A percentile compares a stretch with the other conserved stretches of the same genome.
phyloP scores from a whole-genome alignment of 2,329 filamentous ascomycete genomes.

The Claviceps maximensis region DNA sequence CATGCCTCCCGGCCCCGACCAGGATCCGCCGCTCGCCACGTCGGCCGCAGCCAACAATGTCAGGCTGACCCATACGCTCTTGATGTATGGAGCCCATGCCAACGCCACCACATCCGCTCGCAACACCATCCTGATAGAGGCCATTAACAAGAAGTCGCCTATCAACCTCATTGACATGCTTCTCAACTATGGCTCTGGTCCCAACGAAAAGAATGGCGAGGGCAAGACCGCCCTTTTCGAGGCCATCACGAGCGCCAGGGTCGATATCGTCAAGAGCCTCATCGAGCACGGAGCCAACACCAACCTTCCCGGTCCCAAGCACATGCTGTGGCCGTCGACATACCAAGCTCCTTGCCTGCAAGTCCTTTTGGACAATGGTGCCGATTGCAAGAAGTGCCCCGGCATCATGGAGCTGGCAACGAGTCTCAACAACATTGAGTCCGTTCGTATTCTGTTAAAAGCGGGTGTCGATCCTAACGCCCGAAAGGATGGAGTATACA shows the following conservation, averaged over 20 bases:
- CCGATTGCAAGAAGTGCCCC: slow-evolving; percentile 44
- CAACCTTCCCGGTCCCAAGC: slow-evolving; percentile 55
- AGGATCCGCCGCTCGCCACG: slow-evolving; percentile 41
- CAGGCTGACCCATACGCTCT: slow-evolving; percentile 43
- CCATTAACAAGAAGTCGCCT: slow-evolving; percentile 46
- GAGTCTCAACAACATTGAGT: slow-evolving; percentile 50
- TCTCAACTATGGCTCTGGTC: slow-evolving; percentile 44
- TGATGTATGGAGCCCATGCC: slow-evolving; percentile 47
- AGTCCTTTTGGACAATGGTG: slow-evolving; percentile 44
- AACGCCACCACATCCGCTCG: slow-evolving; percentile 40
- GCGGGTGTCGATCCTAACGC: slow-evolving; percentile 47
- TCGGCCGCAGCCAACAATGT: slow-evolving; percentile 38
- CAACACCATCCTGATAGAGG: slow-evolving; percentile 46
- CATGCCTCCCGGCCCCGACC: slow-evolving; percentile 32
- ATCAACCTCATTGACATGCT: slow-evolving; percentile 43
- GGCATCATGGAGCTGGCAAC: slow-evolving; percentile 52
- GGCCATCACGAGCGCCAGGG: slow-evolving; percentile 41
- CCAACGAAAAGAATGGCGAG: slow-evolving; percentile 44
- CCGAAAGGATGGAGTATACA: slow-evolving; percentile 54
- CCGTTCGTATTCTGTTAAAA: slow-evolving; percentile 42
- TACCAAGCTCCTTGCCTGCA: slow-evolving; percentile 45
- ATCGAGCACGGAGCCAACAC: slow-evolving; percentile 48
- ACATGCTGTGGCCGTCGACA: slow-evolving; percentile 53
- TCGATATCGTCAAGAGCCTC: slow-evolving; percentile 39
- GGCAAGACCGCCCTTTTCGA: slow-evolving; percentile 52